Evolutionary conservation across 2,329 filamentous ascomycete species (phyloP).

Genomic region (Colletotrichum sp.): DNA sequence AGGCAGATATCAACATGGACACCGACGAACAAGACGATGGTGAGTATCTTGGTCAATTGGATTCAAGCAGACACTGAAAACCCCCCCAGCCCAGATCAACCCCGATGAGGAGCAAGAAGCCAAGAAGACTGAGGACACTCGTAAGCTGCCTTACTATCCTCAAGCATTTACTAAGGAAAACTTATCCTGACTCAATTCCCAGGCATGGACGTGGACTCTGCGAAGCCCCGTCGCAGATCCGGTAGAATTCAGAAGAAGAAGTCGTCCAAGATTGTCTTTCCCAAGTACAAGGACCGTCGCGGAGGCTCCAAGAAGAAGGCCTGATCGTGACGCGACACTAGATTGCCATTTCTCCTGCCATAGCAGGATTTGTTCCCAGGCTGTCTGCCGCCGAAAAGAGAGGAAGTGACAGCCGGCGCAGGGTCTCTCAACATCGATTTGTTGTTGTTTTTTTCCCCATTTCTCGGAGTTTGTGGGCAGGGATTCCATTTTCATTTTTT

Average conservation of each 20-base stretch:
- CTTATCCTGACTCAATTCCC: slow-evolving; percentile 27
- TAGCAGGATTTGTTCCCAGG: not conserved
- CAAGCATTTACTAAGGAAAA: slow-evolving; percentile 21
- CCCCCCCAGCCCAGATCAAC: slow-evolving; percentile 26
- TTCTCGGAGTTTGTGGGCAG: slow-evolving; percentile 2
- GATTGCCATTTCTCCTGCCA: not conserved
- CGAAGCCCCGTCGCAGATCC: slow-evolving; percentile 38
- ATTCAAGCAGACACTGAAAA: slow-evolving; percentile 9
- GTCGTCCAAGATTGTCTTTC: slow-evolving; percentile 64
- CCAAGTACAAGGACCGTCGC: slow-evolving; percentile 59
- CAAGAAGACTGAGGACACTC: slow-evolving; percentile 27
- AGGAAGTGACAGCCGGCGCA: not conserved
- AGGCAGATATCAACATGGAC: slow-evolving; percentile 55
- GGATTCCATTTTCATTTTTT: not conserved
- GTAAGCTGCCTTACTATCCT: not conserved
- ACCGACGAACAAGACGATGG: slow-evolving; percentile 31
- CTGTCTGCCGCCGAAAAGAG: not conserved
- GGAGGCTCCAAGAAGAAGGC: slow-evolving; percentile 44
- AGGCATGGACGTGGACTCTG: slow-evolving; percentile 64
- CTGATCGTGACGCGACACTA: not conserved
- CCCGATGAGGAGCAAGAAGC: slow-evolving; percentile 30
- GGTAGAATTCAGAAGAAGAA: slow-evolving; percentile 61
- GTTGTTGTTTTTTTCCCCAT: not conserved
- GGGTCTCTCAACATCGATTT: not conserved
- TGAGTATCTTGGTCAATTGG: not conserved